phyloP scores from a whole-genome alignment of 306 rosid species.

The Pterocarpus santalinus region DNA sequence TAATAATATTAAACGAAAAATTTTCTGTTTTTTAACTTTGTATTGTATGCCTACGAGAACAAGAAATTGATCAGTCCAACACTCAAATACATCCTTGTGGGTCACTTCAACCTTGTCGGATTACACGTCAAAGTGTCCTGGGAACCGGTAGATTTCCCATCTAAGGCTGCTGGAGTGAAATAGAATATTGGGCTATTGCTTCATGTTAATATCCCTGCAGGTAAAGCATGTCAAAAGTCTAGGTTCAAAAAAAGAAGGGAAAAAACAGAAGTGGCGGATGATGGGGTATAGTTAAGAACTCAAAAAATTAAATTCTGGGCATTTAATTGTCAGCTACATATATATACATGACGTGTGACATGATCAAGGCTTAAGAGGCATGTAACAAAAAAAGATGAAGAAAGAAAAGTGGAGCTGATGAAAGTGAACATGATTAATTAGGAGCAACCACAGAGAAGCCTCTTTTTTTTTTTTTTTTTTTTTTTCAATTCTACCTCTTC shows the following conservation, averaged over 20 bases:
- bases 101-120: constrained; percentile 65
- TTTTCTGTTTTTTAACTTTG: constrained; percentile 15
- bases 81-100: constrained; percentile 55
- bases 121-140: constrained; percentile 53
- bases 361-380: not conserved
- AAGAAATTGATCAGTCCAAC: constrained; percentile 51
- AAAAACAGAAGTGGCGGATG: not conserved
- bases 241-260: not conserved
- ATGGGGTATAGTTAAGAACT: not conserved
- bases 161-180: constrained; percentile 8
- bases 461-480: not conserved
- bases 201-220: no score
- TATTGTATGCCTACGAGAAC: constrained; percentile 41
- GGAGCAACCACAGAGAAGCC: not conserved
- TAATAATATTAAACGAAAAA: not conserved
- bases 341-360: not conserved
- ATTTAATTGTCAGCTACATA: constrained; percentile 39
- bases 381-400: not conserved
- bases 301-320: not conserved
- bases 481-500: not conserved
- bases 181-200: no score
- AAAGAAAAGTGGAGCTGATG: constrained; percentile 4
- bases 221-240: not conserved
- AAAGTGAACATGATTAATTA: constrained; percentile 14
- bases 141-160: constrained; percentile 24